These are phyloP conservation scores for Suhomyces yuchorum DNA, from an alignment of 1,139 yeast species.

Conservation along the genomic window DNA sequence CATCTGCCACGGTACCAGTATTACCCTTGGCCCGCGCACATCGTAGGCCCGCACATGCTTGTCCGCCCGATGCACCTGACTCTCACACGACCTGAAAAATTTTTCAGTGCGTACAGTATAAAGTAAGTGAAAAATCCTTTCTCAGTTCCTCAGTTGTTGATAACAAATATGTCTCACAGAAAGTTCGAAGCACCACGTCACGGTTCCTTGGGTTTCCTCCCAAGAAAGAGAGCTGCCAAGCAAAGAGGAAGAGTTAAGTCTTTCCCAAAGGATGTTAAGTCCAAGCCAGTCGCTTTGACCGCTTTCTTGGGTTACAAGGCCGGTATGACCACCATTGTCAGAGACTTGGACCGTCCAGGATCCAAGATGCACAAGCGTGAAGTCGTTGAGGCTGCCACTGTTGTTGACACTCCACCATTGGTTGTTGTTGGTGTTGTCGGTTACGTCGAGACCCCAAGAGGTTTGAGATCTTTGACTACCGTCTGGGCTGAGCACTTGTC, in stretches of 20 bases:
- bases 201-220: conserved; percentile 99
- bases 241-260: conserved; percentile 99
- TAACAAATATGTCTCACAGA: conserved; percentile 90
- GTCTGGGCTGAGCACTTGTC: conserved; percentile 99
- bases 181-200: conserved; percentile 99
- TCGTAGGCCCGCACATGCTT: background rate
- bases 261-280: conserved; percentile 98
- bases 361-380: conserved; percentile 99
- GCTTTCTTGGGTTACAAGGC: conserved; percentile 99
- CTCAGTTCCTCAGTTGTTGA: conserved; percentile 28
- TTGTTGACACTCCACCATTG: conserved; percentile 98
- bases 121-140: conserved; percentile 12
- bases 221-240: conserved; percentile 99
- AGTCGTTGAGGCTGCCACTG: conserved; percentile 98
- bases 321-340: conserved; percentile 99
- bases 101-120: conserved; percentile 17
- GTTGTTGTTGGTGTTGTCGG: conserved; percentile 99
- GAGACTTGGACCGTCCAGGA: conserved; percentile 99
- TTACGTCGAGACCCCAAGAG: conserved; percentile 99
- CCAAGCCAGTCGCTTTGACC: conserved; percentile 98
- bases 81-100: conserved; percentile 21
- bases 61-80: background rate
- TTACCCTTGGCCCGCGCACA: conserved; percentile 1
- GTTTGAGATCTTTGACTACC: conserved; percentile 98
- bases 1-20: background rate